Base-by-base conservation (phyloP, 352 stramenopile genomes). In the Phytophthora tentaculata region DNA sequence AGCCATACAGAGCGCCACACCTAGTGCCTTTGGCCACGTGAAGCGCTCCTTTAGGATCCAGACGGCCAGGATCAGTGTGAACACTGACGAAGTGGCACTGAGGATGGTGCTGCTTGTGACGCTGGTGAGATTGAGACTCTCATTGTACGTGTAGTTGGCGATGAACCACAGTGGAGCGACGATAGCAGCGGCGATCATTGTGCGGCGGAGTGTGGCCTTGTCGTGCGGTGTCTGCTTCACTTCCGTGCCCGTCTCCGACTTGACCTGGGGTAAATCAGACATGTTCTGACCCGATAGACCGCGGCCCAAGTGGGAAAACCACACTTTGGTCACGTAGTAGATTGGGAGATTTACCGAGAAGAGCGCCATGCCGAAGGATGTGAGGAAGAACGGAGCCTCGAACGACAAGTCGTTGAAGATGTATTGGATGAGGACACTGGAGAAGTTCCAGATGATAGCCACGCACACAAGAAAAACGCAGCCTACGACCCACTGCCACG, bases 81-180 rank as follows among this genome's bases (percentile, higher is more conserved):
- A 99, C 19, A 98, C 81, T 12, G 88, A 95, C 17, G 94, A 97
- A 13, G 94, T 98, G 19, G 89, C 92, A 52, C 86, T 96, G 56
- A 99, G 87, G 26, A 99, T 97, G 19, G 97, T 99, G 59, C 83
- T 97, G 69, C 89, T 98, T 39, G 95, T 98, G 54, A 99, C 96
- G 53, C 89, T 91, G 8, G 95, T 98, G 67, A 90, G 87, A 72
- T 91, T 84, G n/a, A 99, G 78, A 44, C 82, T 96, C 44, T 92
- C 73, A 76, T 98, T 98, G 82, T 99, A 99, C 39, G 90, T 88
- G 54, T 91, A 98, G 72, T 99, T 98, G 23, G 94, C 94, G 45
- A 97, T 55, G 80, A 99, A 99, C 96, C 96, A 99, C 35, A 99
- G 67, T 35, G 95, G 95, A 20, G 89, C 86, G 62, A 99, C 79